Evolutionary conservation across 352 stramenopile species (phyloP), one percentile per base, ranked within the genome.

Genomic region (Phytophthora melonis): DNA sequence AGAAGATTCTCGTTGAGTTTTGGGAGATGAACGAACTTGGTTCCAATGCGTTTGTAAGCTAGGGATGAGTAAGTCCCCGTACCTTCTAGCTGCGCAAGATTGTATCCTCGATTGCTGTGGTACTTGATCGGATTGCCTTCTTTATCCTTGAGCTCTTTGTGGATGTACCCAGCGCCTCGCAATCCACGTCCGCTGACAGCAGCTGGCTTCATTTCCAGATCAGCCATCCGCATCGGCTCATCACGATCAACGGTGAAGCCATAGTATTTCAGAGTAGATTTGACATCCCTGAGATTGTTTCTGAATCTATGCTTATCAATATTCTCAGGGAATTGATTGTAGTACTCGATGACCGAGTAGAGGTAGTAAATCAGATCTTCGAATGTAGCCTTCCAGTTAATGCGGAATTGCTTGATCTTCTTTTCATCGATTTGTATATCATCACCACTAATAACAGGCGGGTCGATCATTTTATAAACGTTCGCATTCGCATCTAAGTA

Each of bases 91-190:
- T 56, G n/a, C 18, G 18, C 19, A 2, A 56, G 49, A 34, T 56
- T 56, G 21, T 56, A 56, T 8, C 43, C 43, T n/a, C 43, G 43
- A n/a, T 8, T 18, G 1, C 5, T 13, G 10, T 56, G 18, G 6
- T 56, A 18, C 9, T 55, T 55, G 47, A 55, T 57, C 14, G 50
- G 50, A n/a, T 34, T 57, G 11, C 50, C 43, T n/a, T n/a, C n/a
- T n/a, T n/a, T n/a, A 13, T 52, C 43, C 43, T 19, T 18, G 1
- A 52, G 6, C 0, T 21, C 43, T 18, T 21, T 23, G 43, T 19
- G 2, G 14, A 21, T 6, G 43, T 50, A 50, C 2, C 43, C 43
- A 1, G 43, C 43, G 14, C 43, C 43, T 5, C 0, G 1, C 0
- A 50, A 4, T 1, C 43, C 43, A 3, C 39, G 9, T 3, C 39